Evolutionary conservation across 2,329 filamentous ascomycete genomes (phyloP).

Genomic region (Tolypocladium ovalisporum): DNA sequence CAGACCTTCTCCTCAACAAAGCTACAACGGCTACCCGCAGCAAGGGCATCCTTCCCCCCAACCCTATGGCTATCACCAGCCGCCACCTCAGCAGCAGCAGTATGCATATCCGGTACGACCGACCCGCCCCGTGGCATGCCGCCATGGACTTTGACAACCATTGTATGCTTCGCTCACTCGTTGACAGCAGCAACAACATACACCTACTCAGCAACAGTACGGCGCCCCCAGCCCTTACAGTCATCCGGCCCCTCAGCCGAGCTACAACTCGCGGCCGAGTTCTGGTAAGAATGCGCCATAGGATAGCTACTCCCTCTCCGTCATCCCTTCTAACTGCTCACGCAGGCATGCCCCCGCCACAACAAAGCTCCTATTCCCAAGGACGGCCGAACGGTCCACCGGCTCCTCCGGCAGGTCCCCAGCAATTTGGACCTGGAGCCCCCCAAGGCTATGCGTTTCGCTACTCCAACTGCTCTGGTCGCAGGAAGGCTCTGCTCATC

Average conservation of each 20-base stretch:
- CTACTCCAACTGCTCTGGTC: slow-evolving; percentile 84
- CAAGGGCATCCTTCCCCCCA: slow-evolving; percentile 37
- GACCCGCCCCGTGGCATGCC: not conserved
- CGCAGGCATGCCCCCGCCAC: slow-evolving; percentile 8
- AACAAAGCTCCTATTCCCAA: slow-evolving; percentile 4
- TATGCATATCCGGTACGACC: slow-evolving; percentile 25
- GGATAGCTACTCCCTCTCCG: not conserved
- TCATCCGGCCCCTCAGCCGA: slow-evolving; percentile 25
- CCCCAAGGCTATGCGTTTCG: slow-evolving; percentile 74
- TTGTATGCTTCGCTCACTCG: slow-evolving; percentile 1
- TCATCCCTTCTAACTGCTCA: not conserved
- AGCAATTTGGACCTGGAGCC: slow-evolving; percentile 70
- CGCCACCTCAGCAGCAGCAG: slow-evolving; percentile 27
- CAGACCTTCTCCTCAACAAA: slow-evolving; percentile 6
- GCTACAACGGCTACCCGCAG: slow-evolving; percentile 29
- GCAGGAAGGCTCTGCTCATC: slow-evolving; percentile 79
- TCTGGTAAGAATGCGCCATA: slow-evolving; percentile 5
- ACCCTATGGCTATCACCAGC: slow-evolving; percentile 31
- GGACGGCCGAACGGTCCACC: slow-evolving; percentile 37
- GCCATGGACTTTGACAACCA: not conserved
- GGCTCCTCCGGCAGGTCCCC: slow-evolving; percentile 54
- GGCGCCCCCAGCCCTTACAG: slow-evolving; percentile 16
- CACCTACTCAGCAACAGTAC: slow-evolving; percentile 23
- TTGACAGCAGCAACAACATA: slow-evolving; percentile 22
- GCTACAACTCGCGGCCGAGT: slow-evolving; percentile 40